Percentiles rank a stretch among this genome's conserved stretches.
phyloP scores from a whole-genome alignment of 768 basidiomycete species.

The Dendrothele bispora region DNA sequence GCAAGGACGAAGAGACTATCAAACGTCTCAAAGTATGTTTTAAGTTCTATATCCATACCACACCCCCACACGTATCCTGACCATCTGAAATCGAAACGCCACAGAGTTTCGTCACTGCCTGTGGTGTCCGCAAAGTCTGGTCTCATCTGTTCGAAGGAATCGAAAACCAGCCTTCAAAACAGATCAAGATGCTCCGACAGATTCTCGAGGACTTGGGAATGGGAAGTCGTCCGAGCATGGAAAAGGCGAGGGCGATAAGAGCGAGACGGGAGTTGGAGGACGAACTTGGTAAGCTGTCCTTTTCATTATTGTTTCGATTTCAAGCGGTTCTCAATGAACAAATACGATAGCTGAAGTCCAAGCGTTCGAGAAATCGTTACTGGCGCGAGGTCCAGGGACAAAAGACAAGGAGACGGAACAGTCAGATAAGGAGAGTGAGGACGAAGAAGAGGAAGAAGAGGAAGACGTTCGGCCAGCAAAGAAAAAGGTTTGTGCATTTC shows the following conservation, averaged over 20 bases:
- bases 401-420: constrained; percentile 21
- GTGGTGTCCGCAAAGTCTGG: constrained; percentile 80
- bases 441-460: constrained; percentile 32
- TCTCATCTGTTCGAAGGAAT: constrained; percentile 63
- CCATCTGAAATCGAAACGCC: constrained; percentile 1
- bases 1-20: constrained; percentile 72
- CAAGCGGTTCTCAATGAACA: neutral
- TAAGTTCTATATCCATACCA: no score
- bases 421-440: constrained; percentile 23
- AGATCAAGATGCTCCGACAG: constrained; percentile 63
- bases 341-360: constrained; percentile 66
- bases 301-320: neutral
- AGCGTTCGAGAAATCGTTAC: constrained; percentile 58
- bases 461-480: constrained; percentile 33
- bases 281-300: constrained; percentile 58
- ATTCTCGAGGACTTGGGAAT: constrained; percentile 77
- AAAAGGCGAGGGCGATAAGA: constrained; percentile 78
- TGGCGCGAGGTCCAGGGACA: constrained; percentile 25
- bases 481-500: constrained; percentile 37
- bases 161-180: constrained; percentile 53
- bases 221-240: constrained; percentile 73
- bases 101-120: constrained; percentile 71
- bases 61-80: neutral
- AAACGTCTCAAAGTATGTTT: constrained; percentile 78
- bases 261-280: constrained; percentile 73